Conservation (phyloP, 139 green algal genomes). For the Chlorella sorokiniana region DNA sequence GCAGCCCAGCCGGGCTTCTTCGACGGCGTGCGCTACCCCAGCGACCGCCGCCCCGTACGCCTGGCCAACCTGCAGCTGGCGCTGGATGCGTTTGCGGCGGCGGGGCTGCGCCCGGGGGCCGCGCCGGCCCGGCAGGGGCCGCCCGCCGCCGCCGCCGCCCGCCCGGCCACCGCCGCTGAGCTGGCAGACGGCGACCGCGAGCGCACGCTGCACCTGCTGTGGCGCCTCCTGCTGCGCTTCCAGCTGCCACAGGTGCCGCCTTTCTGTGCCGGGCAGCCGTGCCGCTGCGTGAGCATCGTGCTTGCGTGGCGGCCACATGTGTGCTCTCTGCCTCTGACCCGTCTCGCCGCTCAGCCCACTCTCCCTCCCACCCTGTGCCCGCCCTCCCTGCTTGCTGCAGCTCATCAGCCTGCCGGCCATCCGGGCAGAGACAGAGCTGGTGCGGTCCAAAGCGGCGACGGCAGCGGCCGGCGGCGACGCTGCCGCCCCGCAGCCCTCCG, state of each 20-base stretch:
- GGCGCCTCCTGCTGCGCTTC: slow-evolving; percentile 52
- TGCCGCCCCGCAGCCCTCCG: background rate
- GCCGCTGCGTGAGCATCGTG: background rate
- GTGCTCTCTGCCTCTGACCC: too few species aligned
- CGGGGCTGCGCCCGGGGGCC: slow-evolving; percentile 10
- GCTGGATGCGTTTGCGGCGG: slow-evolving; percentile 31
- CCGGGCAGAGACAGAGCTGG: slow-evolving; percentile 40
- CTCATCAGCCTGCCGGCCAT: slow-evolving; percentile 21
- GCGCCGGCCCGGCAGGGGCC: background rate
- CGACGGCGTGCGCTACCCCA: slow-evolving; percentile 42
- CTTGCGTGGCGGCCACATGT: background rate
- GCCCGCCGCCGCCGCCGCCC: background rate
- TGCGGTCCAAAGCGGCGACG: slow-evolving; percentile 27
- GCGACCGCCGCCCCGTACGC: slow-evolving; percentile 50
- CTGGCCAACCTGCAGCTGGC: slow-evolving; percentile 65
- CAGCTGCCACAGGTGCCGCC: slow-evolving; percentile 45
- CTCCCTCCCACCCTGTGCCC: too few species aligned
- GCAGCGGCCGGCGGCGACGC: background rate
- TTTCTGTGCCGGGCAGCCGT: background rate
- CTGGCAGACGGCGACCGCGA: slow-evolving; percentile 69
- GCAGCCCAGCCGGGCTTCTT: slow-evolving; percentile 33
- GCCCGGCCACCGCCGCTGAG: slow-evolving; percentile 39
- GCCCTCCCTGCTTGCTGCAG: background rate
- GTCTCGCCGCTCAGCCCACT: too few species aligned
- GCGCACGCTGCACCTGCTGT: slow-evolving; percentile 68